phyloP scores from a whole-genome alignment of 2,329 filamentous ascomycete genomes.

The Fusarium dlaminii region DNA sequence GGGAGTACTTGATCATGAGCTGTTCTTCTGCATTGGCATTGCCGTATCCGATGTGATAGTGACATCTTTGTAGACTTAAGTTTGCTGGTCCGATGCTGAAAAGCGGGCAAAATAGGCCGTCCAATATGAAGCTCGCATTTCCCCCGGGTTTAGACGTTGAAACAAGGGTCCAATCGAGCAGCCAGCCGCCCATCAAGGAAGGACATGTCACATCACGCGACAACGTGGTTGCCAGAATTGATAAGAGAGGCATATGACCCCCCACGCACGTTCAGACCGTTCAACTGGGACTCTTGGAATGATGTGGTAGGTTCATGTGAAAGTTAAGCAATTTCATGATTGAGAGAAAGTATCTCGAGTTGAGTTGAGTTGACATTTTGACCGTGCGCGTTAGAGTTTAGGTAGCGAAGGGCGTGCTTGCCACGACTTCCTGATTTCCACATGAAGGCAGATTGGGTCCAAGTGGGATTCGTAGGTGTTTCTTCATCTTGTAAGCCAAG shows the following conservation, averaged over 20 bases:
- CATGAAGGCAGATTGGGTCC: not conserved
- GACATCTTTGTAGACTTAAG: not conserved
- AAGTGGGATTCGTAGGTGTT: not conserved
- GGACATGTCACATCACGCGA: constrained; percentile 38
- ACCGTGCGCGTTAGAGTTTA: constrained; percentile 15
- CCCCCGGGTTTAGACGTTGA: constrained; percentile 33
- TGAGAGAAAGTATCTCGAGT: not conserved
- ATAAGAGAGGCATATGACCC: constrained; percentile 29
- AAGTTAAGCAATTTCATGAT: constrained; percentile 5
- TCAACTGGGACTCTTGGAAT: constrained; percentile 28
- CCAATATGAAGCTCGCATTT: constrained; percentile 36
- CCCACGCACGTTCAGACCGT: constrained; percentile 26
- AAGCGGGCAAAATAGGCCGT: constrained; percentile 12
- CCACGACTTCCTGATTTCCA: not conserved
- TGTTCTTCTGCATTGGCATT: not conserved
- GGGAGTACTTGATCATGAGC: not conserved
- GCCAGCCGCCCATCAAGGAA: not conserved
- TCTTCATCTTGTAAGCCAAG: not conserved
- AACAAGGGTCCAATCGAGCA: constrained; percentile 30
- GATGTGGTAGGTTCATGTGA: not conserved
- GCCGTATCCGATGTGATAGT: not conserved
- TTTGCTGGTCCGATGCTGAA: constrained; percentile 26
- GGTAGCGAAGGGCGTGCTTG: constrained; percentile 1
- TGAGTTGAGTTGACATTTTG: not conserved
- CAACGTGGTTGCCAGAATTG: constrained; percentile 28